Evolutionary conservation across 2,329 filamentous ascomycete genomes (phyloP).

Genomic region (Lasiodiplodia sp.): DNA sequence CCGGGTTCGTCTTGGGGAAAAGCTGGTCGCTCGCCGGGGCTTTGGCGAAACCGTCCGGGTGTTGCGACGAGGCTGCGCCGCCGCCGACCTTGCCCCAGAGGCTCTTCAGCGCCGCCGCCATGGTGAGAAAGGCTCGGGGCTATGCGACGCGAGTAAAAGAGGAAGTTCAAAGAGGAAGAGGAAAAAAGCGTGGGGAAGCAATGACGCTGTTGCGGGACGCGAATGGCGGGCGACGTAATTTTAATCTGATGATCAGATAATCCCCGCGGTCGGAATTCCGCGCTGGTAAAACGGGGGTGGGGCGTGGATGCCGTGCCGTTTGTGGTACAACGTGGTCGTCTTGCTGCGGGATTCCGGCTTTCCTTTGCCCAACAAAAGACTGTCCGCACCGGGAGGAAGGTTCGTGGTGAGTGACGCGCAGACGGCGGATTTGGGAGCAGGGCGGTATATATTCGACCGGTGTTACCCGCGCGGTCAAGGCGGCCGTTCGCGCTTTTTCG

Average conservation of each 20-base stretch:
- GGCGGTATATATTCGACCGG: not conserved
- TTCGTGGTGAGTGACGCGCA: not conserved
- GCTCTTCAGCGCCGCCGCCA: conserved; percentile 46
- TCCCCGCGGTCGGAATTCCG: conserved; percentile 11
- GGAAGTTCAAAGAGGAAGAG: not conserved
- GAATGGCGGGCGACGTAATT: conserved; percentile 3
- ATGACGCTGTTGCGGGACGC: conserved; percentile 36
- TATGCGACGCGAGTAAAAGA: conserved; percentile 33
- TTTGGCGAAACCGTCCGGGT: conserved; percentile 41
- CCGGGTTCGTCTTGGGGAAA: conserved; percentile 77
- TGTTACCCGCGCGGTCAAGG: not conserved
- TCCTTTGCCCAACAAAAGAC: not conserved
- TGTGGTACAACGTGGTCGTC: not conserved
- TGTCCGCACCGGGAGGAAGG: too few relatives aligned
- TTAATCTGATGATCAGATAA: conserved; percentile 29
- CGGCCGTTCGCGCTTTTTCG: not conserved
- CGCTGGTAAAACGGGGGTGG: not conserved
- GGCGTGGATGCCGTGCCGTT: not conserved
- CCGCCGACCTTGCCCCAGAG: conserved; percentile 37
- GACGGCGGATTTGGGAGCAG: not conserved
- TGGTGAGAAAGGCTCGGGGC: conserved; percentile 25
- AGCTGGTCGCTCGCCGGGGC: conserved; percentile 54
- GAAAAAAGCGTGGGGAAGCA: conserved; percentile 38
- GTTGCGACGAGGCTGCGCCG: not conserved
- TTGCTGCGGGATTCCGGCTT: not conserved